Evolutionary conservation across 2,329 filamentous ascomycete genomes (phyloP), one percentile per base, ranked within the genome.

Genomic region (Lecanicillium sp.): DNA sequence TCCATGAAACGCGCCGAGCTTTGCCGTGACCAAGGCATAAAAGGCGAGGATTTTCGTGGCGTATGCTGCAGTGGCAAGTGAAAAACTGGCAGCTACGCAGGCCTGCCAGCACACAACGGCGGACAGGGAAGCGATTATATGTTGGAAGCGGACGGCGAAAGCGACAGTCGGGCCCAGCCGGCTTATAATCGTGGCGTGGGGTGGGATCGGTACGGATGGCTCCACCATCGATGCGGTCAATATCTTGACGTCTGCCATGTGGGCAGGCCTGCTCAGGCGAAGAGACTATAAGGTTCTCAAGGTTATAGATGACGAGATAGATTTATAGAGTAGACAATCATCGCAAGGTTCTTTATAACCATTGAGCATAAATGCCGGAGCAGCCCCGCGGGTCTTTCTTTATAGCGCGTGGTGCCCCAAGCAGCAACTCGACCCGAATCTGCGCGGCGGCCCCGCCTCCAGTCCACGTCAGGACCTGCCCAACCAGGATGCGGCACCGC

Each of bases 191-290:
- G 37, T 39, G 18, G 29, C 29, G 19, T 18, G 40, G 14, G 27
- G 7, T 31, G 39, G 33, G 17, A 17, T 17, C 13, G 22, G 10
- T 17, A 17, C 29, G 12, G 39, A 13, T 3, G 59, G 55, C 47
- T 61, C 57, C 51, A 58, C 57, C 33, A 47, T 58, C 34, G 62
- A 59, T 44, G 60, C 54, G 31, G 63, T 57, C 40, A 67, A 55
- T 47, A 66, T 53, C 37, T 52, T 54, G 43, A 60, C 52, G 43
- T 61, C 59, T 46, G 60, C 58, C 59, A 62, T 58, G 22, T 7
- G 7, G 22, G 22, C 6, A 25, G 11, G 6, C 22, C 22, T 11
- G 22, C 11, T 25, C 22, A 25, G 44, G 32, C 37, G 49, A 14
- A 25, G 22, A 17, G 29, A 6, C 15, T 19, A 33, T 28, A 35